Conservation (phyloP, 192 early-diverging fungal species). For the Coemansia umbellata region DNA sequence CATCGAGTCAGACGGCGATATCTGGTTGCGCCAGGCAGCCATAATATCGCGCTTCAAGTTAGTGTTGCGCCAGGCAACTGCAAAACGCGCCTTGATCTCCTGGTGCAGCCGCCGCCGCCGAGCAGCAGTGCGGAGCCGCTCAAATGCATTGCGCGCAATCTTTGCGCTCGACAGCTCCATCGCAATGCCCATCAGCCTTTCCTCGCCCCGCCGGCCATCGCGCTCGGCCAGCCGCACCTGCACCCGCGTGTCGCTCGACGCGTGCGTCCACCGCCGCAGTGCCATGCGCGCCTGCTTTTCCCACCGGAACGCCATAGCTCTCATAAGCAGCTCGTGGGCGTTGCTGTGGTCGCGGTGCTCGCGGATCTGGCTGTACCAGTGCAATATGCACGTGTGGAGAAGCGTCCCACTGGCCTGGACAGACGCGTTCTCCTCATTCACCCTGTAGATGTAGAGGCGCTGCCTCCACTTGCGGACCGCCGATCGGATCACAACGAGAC, state of each 20-base stretch:
- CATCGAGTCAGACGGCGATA: conserved; percentile 31
- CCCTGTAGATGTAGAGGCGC: neutral
- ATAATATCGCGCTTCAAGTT: conserved; percentile 19
- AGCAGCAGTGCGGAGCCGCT: neutral
- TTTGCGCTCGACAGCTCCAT: neutral
- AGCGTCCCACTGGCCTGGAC: conserved; percentile 14
- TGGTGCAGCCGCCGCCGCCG: conserved; percentile 1
- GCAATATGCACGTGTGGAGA: conserved; percentile 16
- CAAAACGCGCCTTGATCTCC: conserved; percentile 20
- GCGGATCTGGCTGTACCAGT: conserved; percentile 16
- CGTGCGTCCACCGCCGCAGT: conserved; percentile 19
- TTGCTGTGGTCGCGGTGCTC: neutral
- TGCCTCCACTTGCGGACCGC: conserved; percentile 12
- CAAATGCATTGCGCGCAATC: neutral
- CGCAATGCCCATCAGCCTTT: conserved; percentile 4
- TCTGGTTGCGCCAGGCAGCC: conserved; percentile 16
- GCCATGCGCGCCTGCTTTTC: conserved; percentile 27
- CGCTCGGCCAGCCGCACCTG: conserved; percentile 16
- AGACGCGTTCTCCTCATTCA: conserved; percentile 11
- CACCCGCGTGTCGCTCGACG: conserved; percentile 11
- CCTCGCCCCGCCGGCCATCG: neutral
- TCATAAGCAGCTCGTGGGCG: conserved; percentile 4
- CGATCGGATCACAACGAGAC: neutral
- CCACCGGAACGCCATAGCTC: conserved; percentile 33
- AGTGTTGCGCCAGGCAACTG: conserved; percentile 32